phyloP scores from a whole-genome alignment of 805 yeast species.

The Cyberlindnera meyerae region DNA sequence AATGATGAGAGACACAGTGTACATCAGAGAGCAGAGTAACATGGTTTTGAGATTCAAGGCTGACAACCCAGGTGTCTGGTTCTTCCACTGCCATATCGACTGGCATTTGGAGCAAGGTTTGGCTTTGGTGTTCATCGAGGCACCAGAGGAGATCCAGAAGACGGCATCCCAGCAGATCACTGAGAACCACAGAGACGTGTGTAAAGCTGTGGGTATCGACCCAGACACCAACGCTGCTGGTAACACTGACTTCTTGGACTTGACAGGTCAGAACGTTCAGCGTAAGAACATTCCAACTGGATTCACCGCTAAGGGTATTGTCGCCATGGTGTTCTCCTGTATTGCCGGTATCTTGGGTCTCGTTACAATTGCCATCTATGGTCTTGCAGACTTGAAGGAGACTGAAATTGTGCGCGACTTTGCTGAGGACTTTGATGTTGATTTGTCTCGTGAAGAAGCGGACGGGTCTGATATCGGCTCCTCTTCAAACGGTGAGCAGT shows the following conservation, averaged over 20 bases:
- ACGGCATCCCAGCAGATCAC: slow-evolving; percentile 52
- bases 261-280: slow-evolving; percentile 75
- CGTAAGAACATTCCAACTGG: slow-evolving; percentile 67
- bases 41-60: slow-evolving; percentile 70
- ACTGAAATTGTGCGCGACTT: slow-evolving; percentile 37
- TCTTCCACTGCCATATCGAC: slow-evolving; percentile 87
- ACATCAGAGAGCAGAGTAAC: slow-evolving; percentile 63
- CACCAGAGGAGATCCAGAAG: slow-evolving; percentile 54
- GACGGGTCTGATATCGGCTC: slow-evolving; percentile 4
- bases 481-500: slow-evolving; percentile 3
- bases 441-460: slow-evolving; percentile 8
- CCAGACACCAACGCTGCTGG: slow-evolving; percentile 86
- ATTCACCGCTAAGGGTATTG: slow-evolving; percentile 92
- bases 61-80: slow-evolving; percentile 91
- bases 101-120: slow-evolving; percentile 84
- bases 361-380: slow-evolving; percentile 71
- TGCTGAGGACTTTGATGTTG: slow-evolving; percentile 24
- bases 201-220: slow-evolving; percentile 51
- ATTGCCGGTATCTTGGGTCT: slow-evolving; percentile 82
- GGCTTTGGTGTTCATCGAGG: slow-evolving; percentile 67
- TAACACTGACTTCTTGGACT: slow-evolving; percentile 60
- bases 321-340: slow-evolving; percentile 88
- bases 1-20: slow-evolving; percentile 63
- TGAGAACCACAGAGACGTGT: slow-evolving; percentile 53
- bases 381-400: slow-evolving; percentile 73